phyloP scores from a whole-genome alignment of 2,329 filamentous ascomycete species.

The Mollisiaceae sp. region DNA sequence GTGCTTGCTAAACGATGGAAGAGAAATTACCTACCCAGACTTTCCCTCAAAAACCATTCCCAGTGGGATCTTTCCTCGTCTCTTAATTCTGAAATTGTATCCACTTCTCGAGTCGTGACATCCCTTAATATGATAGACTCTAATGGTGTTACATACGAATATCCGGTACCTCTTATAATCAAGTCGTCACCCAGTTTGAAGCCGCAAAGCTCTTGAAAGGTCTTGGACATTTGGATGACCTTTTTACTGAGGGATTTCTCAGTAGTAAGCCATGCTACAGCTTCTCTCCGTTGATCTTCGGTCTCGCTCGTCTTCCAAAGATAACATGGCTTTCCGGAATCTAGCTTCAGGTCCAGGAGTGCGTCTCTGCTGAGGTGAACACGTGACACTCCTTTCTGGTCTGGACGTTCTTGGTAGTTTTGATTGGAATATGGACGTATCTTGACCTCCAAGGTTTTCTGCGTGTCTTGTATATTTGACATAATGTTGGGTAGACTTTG shows the following conservation, averaged over 20 bases:
- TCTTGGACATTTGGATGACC: slow-evolving; percentile 73
- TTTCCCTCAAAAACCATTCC: slow-evolving; percentile 53
- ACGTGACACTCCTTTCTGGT: slow-evolving; percentile 43
- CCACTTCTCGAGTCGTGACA: slow-evolving; percentile 49
- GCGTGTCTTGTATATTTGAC: slow-evolving; percentile 29
- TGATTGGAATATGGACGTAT: slow-evolving; percentile 38
- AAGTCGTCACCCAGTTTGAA: slow-evolving; percentile 76
- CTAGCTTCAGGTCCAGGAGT: slow-evolving; percentile 58
- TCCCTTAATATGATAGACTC: slow-evolving; percentile 66
- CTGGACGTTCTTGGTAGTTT: slow-evolving; percentile 38
- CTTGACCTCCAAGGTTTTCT: slow-evolving; percentile 43
- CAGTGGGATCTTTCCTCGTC: slow-evolving; percentile 49
- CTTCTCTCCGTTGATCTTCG: slow-evolving; percentile 42
- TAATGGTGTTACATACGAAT: slow-evolving; percentile 54
- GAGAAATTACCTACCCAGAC: slow-evolving; percentile 42
- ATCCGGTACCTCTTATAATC: slow-evolving; percentile 58
- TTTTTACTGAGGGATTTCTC: slow-evolving; percentile 67
- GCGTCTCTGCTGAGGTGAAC: slow-evolving; percentile 46
- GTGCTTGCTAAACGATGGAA: not conserved
- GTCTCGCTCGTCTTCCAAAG: slow-evolving; percentile 48
- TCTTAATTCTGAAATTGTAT: slow-evolving; percentile 38
- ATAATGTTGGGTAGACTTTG: slow-evolving; percentile 23
- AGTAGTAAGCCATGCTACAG: slow-evolving; percentile 65
- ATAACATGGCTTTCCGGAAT: slow-evolving; percentile 63
- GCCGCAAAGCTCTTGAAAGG: slow-evolving; percentile 73